These are phyloP conservation scores for Kodamaea anthophila DNA, from an alignment of 1,139 yeast species.

Conservation along the genomic window DNA sequence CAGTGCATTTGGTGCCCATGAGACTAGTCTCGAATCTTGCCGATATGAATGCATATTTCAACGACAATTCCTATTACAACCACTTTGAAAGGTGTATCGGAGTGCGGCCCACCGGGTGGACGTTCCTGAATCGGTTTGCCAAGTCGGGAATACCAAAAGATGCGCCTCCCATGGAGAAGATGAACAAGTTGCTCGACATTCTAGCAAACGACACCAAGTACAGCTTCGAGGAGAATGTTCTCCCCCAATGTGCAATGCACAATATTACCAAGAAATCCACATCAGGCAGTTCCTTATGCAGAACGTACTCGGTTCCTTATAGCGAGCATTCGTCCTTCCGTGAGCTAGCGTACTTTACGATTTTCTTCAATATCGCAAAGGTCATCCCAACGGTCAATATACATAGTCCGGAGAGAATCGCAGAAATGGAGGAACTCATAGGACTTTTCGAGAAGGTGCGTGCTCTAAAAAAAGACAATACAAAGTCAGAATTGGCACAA, in stretches of 20 bases:
- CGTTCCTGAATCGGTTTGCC: slow-evolving; percentile 29
- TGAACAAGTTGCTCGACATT: slow-evolving; percentile 11
- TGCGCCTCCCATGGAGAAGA: slow-evolving; percentile 6
- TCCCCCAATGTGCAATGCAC: slow-evolving; percentile 24
- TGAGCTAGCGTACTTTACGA: slow-evolving; percentile 64
- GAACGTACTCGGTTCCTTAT: slow-evolving; percentile 69
- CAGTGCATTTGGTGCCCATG: slow-evolving; percentile 71
- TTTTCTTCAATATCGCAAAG: slow-evolving; percentile 40
- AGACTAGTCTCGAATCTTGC: slow-evolving; percentile 30
- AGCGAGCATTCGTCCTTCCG: slow-evolving; percentile 90
- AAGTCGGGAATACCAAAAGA: slow-evolving; percentile 6
- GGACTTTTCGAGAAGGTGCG: slow-evolving; percentile 34
- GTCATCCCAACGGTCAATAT: slow-evolving; percentile 80
- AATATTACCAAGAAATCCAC: slow-evolving; percentile 8
- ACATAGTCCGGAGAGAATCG: slow-evolving; percentile 27
- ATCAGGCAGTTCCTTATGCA: slow-evolving; percentile 26
- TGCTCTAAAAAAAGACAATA: slow-evolving; percentile 3
- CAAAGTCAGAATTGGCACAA: not conserved
- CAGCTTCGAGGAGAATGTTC: slow-evolving; percentile 23
- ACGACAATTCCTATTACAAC: slow-evolving; percentile 39
- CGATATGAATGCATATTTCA: slow-evolving; percentile 45
- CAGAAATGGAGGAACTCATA: slow-evolving; percentile 43
- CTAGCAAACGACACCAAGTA: slow-evolving; percentile 20
- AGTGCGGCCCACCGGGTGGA: slow-evolving; percentile 85
- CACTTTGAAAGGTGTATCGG: slow-evolving; percentile 56